Evolutionary conservation across 352 stramenopile genomes (phyloP).

Genomic region (Phytophthora multivora): DNA sequence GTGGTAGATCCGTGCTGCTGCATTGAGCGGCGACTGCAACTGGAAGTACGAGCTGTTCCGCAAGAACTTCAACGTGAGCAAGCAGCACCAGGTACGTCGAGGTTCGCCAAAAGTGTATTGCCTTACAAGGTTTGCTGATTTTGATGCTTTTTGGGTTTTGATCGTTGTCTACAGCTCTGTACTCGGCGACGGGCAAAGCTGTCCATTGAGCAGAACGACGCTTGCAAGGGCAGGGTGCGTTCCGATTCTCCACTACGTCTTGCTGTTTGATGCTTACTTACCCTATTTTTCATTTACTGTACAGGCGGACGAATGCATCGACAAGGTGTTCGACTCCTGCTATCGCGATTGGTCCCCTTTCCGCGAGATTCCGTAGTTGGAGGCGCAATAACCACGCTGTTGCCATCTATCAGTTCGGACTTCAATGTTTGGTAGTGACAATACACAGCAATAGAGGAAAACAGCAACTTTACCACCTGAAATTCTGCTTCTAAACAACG

Average conservation of each 20-base stretch:
- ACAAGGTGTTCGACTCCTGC: slow-evolving; percentile 86
- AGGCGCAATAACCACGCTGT: not conserved
- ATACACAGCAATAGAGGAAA: slow-evolving; percentile 12
- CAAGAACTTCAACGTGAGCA: slow-evolving; percentile 90
- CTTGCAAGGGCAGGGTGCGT: slow-evolving; percentile 77
- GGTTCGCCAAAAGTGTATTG: not conserved
- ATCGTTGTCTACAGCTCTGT: slow-evolving; percentile 60
- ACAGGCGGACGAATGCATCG: slow-evolving; percentile 84
- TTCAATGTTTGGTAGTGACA: slow-evolving; percentile 10
- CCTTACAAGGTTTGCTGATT: not conserved
- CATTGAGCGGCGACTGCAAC: slow-evolving; percentile 89
- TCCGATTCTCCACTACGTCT: not conserved
- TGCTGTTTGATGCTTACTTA: not conserved
- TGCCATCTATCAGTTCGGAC: slow-evolving; percentile 1
- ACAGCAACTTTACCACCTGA: slow-evolving; percentile 12
- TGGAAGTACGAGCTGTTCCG: slow-evolving; percentile 93
- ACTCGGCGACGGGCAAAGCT: slow-evolving; percentile 89
- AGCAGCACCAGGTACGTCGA: slow-evolving; percentile 83
- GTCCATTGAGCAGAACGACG: slow-evolving; percentile 74
- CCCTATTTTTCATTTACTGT: not conserved
- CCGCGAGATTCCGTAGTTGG: slow-evolving; percentile 77
- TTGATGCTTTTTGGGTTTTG: not conserved
- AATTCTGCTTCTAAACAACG: slow-evolving; percentile 15
- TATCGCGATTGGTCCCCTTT: slow-evolving; percentile 86
- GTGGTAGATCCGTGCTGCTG: slow-evolving; percentile 64